Base-by-base conservation (phyloP, 2,329 filamentous ascomycete species). In the Aspergillus cejpii region DNA sequence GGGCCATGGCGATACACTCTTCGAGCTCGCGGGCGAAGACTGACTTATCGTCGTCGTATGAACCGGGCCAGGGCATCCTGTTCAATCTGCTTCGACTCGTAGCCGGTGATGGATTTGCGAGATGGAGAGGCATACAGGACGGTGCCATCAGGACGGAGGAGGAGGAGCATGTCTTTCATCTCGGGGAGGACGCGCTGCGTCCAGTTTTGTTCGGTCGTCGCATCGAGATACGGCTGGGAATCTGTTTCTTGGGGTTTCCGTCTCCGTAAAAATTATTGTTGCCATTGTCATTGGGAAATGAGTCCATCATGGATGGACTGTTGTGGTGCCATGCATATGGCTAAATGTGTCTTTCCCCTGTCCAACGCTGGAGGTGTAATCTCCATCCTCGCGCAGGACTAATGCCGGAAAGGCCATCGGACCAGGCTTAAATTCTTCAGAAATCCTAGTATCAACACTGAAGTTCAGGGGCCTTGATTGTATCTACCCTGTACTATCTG, bases 21-120 rank as follows among this genome's bases (percentile, higher is more conserved):
- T 92, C 89, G 72, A 96, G 83, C 64, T 96, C 89, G 42, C 87
- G 79, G 44, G 88, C 80, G 60, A 94, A 94, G 51, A 91, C 81
- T 44, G 80, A 80, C 52, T 82, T 81, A 67, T 96, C 90, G 64
- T 94, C 89, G 4, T 83, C 79, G 64, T 97, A 96, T 83, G 54
- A 86, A 82, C 39, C 95, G 86, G 40, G 81, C 81, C 43, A 97
- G 78, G 58, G 89, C 85, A 52, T 77, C 79, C 49, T 88, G 85
- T 46, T 84, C 72, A 26, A 96, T 73, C 54, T 90, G 83, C 3
- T 80, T 74, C 1, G 79, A 69, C 14, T 79, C 74, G 66, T 88
- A 91, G 38, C 90, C 90, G 2, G 87, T 91, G 29, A 96, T 74
- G 3, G 70, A 61, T 51, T 81, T 79, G 56, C 85, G 80, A 46